Conservation (phyloP, 1,284 basidiomycete species). For the Pyrrhoderma lamaoense region DNA sequence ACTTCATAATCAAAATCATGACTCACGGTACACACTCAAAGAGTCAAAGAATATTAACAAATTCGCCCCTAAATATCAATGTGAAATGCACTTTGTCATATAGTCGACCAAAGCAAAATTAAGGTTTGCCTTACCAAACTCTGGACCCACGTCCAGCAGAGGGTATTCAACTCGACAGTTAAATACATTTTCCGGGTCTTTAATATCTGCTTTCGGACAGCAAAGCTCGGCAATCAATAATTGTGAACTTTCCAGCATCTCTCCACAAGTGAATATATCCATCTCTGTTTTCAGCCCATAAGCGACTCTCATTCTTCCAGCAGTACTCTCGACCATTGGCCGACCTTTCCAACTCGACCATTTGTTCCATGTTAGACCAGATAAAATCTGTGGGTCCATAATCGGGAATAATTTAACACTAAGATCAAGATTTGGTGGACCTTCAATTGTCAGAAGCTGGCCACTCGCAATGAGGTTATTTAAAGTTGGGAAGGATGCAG, state of each 20-base stretch:
- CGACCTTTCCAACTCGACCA: neutral
- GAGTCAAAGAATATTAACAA: too few relatives aligned
- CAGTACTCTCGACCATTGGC: neutral
- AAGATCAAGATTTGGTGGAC: neutral
- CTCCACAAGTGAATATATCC: neutral
- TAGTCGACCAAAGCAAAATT: too few relatives aligned
- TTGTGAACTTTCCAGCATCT: neutral
- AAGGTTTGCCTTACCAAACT: too few relatives aligned
- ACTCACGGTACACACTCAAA: too few relatives aligned
- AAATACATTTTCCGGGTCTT: neutral
- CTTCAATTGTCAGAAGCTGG: constrained; percentile 3
- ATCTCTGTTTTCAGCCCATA: neutral
- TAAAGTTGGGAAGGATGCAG: neutral
- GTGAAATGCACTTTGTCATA: too few relatives aligned
- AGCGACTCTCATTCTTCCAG: neutral
- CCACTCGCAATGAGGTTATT: neutral
- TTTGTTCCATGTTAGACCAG: too few relatives aligned
- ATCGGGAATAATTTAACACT: neutral
- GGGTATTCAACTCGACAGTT: neutral
- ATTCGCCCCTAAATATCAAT: too few relatives aligned
- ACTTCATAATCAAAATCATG: too few relatives aligned
- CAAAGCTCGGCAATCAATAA: neutral
- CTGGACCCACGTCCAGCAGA: neutral
- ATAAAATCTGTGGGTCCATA: neutral
- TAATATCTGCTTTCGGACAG: neutral